Evolutionary conservation across 2,329 filamentous ascomycete genomes (phyloP).

Genomic region (Lasiodiplodia hormozganensis): DNA sequence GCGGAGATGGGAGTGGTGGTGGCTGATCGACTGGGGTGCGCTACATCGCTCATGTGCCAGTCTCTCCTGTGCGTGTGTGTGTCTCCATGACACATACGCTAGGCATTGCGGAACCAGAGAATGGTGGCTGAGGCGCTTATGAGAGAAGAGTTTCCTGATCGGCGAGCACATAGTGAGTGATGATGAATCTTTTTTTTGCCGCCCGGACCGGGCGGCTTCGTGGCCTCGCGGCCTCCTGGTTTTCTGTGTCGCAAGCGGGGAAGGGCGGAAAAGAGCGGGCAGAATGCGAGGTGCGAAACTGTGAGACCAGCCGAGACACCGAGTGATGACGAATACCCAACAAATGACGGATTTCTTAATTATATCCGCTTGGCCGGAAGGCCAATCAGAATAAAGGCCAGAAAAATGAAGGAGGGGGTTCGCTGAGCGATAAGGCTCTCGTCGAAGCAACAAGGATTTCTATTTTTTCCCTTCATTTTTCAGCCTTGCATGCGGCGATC

Average conservation of each 20-base stretch:
- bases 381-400: not conserved
- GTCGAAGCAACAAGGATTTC: not conserved
- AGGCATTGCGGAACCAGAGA: no score
- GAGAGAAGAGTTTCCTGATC: not conserved
- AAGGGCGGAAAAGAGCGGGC: not conserved
- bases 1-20: not conserved
- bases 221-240: not conserved
- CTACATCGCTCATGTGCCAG: no score
- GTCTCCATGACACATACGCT: no score
- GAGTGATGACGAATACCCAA: not conserved
- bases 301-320: not conserved
- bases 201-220: not conserved
- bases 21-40: not conserved
- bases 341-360: not conserved
- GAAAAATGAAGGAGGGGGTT: not conserved
- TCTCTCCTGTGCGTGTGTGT: no score
- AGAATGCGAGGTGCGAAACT: not conserved
- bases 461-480: not conserved
- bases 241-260: not conserved
- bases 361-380: not conserved
- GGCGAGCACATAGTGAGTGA: not conserved
- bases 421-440: not conserved
- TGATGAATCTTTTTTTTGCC: not conserved
- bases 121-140: not conserved
- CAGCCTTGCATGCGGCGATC: not conserved